Evolutionary conservation across 83 land plant species (phyloP), one percentile per base, ranked within the genome.

Genomic region (Isoetes engelmannii): DNA sequence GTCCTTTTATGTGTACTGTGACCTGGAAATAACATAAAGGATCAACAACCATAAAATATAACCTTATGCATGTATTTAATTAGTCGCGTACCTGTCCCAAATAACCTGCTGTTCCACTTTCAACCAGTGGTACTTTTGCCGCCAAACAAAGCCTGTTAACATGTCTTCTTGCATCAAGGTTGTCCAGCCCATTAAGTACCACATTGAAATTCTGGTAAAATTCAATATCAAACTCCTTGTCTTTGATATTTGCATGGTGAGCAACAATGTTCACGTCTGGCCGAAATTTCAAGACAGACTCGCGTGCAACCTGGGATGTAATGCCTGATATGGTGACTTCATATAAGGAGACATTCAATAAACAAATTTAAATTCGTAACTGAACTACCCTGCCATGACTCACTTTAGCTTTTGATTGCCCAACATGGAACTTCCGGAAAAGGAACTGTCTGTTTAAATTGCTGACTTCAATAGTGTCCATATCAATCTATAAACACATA

Each of bases 401-500:
- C 50, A 89, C 99, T 69, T 87, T 91, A 49, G 99, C 94, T 83
- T 96, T 96, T 5, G 99, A 92, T 67, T 84, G 95, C 44, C 99
- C 99, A 53, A 96, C 99, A 80, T 96, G 99, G 41, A 74, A 70
- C 69, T 87, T 79, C 9, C 99, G 84, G 62, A 96, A 96, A 45
- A 96, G 77, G 73, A 96, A 96, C 61, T 96, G 99, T 51, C 99
- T 80, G 71, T 96, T 96, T 48, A 96, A 75, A 69, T 96, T 96
- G 73, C 99, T 96, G 18, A 96, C 99, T 89, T 96, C 99, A 41
- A 96, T 96, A 6, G 99, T 96, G 75, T 96, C 99, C 99, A 96
- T 81, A 79, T 96, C 99, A 83, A 96, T 96, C 99, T 96, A 83
- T 47, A 63, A 73, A 51, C 54, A 51, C 54, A 3, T 12, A 15